Evolutionary conservation across 2,329 filamentous ascomycete species (phyloP), one percentile per base, ranked within the genome.

Genomic region (Teratosphaeria viscida): DNA sequence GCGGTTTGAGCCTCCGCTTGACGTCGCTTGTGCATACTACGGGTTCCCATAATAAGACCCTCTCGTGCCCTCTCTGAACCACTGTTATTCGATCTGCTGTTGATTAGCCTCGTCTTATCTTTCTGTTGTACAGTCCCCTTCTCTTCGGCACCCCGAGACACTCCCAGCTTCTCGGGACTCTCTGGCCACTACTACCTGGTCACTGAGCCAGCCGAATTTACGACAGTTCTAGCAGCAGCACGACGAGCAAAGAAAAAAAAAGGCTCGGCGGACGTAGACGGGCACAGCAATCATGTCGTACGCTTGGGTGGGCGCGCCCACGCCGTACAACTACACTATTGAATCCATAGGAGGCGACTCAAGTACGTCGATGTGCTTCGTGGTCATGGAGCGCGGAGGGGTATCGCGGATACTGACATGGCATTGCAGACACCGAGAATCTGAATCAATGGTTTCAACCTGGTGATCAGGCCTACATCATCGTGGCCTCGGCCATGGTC

Each of bases 391-490:
- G 26, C 23, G 55, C 27, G 29, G 35, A 56, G 26, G 27, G 49
- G 32, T 49, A 19, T 14, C 54, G 11, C 19, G 57, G 55, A 5
- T 54, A 39, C n/a, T 43, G 29, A 55, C 29, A 16, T 62, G 5
- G 43, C 19, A n/a, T 57, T 60, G 65, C 72, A 96, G 92, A 81
- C 68, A 83, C 79, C 72, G 86, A 90, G 71, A 96, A 97, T 77
- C 76, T 96, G 73, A 97, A 97, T 81, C 90, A 95, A 84, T 95
- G 91, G 90, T 97, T 88, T 77, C 82, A 89, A 67, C 80, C 90
- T 5, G 94, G 94, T 70, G 94, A 99, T 76, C 88, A 92, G 78
- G 90, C 92, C 73, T 97, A 89, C 79, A 97, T 97, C 75, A 82
- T 97, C 74, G 76, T 97, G 69, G 82, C 89, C 62, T 84, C 92